phyloP scores from a whole-genome alignment of 2,329 filamentous ascomycete species.

The Aspergillus spinulosporus region DNA sequence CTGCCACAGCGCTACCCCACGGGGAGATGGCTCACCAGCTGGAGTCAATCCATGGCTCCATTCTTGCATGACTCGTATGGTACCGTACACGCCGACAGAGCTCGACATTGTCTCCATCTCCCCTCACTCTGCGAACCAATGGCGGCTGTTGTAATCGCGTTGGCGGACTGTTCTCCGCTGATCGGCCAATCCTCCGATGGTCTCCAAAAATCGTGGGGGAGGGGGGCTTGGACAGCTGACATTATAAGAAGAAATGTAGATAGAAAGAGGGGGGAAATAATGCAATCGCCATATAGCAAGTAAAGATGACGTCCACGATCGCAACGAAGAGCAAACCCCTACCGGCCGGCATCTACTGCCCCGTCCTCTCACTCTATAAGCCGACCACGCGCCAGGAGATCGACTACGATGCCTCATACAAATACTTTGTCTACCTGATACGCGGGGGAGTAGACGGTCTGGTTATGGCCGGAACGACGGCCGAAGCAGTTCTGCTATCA shows the following conservation, averaged over 20 bases:
- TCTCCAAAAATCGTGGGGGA: too few relatives aligned
- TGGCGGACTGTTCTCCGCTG: slow-evolving; percentile 8
- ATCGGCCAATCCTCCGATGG: slow-evolving; percentile 6
- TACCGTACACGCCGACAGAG: too few relatives aligned
- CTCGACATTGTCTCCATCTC: background rate
- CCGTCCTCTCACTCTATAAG: slow-evolving; percentile 51
- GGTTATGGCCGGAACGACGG: slow-evolving; percentile 51
- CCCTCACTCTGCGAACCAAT: background rate
- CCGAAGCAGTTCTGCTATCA: slow-evolving; percentile 48
- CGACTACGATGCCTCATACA: slow-evolving; percentile 49
- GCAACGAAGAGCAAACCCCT: slow-evolving; percentile 42
- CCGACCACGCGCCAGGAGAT: slow-evolving; percentile 43
- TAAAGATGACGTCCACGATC: slow-evolving; percentile 30
- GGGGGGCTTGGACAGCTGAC: background rate
- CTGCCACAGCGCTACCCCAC: background rate
- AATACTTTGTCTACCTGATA: slow-evolving; percentile 45
- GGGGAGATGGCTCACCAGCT: background rate
- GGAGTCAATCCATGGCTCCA: background rate
- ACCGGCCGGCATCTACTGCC: slow-evolving; percentile 50
- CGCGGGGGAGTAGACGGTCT: slow-evolving; percentile 47
- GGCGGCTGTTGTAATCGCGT: background rate
- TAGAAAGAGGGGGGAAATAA: background rate
- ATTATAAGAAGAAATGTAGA: background rate
- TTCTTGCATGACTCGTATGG: background rate
- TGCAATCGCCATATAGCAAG: background rate